Evolutionary conservation across 164 flowering plant genomes (phyloP).

Genomic region (Sedum album): DNA sequence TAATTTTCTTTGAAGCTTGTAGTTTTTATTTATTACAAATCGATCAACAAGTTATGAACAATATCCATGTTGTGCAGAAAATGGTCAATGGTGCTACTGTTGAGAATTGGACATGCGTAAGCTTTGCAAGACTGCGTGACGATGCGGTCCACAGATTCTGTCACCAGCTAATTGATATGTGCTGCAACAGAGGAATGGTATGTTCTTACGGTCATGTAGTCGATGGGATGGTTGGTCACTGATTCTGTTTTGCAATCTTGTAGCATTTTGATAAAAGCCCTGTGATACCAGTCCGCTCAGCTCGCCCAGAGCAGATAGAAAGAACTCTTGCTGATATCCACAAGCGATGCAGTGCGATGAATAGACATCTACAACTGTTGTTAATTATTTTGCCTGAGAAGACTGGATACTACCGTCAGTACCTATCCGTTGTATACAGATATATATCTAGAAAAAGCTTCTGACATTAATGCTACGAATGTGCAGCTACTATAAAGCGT

Average conservation of each 20-base stretch:
- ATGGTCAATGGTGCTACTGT: conserved; percentile 65
- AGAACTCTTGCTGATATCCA: conserved; percentile 30
- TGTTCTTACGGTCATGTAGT: not conserved
- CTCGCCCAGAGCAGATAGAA: conserved; percentile 32
- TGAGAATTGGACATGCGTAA: conserved; percentile 48
- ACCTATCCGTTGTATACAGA: not conserved
- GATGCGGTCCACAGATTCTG: conserved; percentile 27
- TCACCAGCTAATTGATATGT: conserved; percentile 38
- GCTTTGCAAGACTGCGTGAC: conserved; percentile 21
- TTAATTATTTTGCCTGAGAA: conserved; percentile 67
- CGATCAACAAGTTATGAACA: not conserved
- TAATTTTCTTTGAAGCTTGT: too few relatives aligned
- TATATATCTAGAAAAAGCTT: too few relatives aligned
- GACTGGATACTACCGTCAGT: conserved; percentile 64
- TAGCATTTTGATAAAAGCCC: conserved; percentile 44
- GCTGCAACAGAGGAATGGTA: conserved; percentile 81
- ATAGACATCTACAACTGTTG: conserved; percentile 46
- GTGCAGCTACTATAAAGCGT: conserved; percentile 40
- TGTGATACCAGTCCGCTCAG: conserved; percentile 22
- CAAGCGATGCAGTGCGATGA: conserved; percentile 10
- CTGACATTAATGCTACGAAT: not conserved
- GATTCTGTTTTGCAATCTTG: too few relatives aligned
- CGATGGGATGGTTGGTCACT: not conserved
- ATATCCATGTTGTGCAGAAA: conserved; percentile 31
- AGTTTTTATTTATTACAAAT: too few relatives aligned